phyloP scores from a whole-genome alignment of 2,329 filamentous ascomycete genomes.

The Colletotrichum orchidophilum region DNA sequence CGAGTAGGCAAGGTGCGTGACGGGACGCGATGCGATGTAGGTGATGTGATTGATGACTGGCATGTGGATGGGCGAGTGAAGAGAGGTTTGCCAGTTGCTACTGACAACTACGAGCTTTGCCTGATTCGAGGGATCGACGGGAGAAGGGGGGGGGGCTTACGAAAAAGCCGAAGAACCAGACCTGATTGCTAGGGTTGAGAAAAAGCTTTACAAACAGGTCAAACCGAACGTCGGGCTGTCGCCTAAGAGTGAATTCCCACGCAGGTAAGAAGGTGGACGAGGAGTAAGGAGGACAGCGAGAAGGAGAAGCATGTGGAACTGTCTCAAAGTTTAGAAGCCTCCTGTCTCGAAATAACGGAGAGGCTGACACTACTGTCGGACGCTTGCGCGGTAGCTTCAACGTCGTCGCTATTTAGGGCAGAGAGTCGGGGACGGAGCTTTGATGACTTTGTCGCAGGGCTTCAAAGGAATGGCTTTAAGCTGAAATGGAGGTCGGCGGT shows the following conservation, averaged over 20 bases:
- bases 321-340: conserved; percentile 14
- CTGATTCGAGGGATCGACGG: not conserved
- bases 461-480: conserved; percentile 4
- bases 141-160: conserved; percentile 3
- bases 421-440: not conserved
- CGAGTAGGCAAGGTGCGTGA: conserved; percentile 19
- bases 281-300: not conserved
- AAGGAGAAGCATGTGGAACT: not conserved
- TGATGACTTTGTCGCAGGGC: not conserved
- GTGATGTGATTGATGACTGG: conserved; percentile 23
- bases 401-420: conserved; percentile 21
- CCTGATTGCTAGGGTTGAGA: not conserved
- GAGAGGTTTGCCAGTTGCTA: not conserved
- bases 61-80: not conserved
- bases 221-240: not conserved
- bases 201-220: not conserved
- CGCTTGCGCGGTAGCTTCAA: conserved; percentile 31
- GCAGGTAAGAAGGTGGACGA: not conserved
- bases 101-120: conserved; percentile 13
- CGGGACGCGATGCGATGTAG: conserved; percentile 21
- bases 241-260: not conserved
- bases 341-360: conserved; percentile 29
- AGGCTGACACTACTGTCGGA: conserved; percentile 31
- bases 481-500: not conserved
- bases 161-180: not conserved